Evolutionary conservation across 768 basidiomycete genomes (phyloP).

Genomic region (Guyanaporus albipodus): DNA sequence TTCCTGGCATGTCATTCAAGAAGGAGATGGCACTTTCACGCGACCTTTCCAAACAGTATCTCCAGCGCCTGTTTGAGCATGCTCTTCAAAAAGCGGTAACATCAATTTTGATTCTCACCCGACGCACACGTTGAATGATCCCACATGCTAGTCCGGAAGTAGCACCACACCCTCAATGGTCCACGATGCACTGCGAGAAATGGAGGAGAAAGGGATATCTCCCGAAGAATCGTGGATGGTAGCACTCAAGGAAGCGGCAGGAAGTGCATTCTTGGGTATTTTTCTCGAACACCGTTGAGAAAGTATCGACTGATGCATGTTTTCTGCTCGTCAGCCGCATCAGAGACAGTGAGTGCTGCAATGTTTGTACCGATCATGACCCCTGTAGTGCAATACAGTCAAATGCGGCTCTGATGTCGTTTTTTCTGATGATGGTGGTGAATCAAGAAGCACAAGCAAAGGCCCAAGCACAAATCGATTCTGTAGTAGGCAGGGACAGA

Average conservation of each 20-base stretch:
- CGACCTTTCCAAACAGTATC: not conserved
- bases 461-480: slow-evolving; percentile 7
- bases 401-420: not conserved
- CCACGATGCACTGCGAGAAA: not conserved
- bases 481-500: slow-evolving; percentile 1
- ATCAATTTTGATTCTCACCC: not conserved
- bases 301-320: not conserved
- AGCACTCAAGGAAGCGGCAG: not conserved
- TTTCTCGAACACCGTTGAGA: not conserved
- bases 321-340: not conserved
- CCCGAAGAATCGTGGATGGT: not conserved
- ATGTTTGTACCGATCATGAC: not conserved
- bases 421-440: slow-evolving; percentile 12
- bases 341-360: slow-evolving; percentile 3
- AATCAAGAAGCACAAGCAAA: slow-evolving; percentile 3
- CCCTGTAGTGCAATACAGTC: not conserved
- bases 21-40: not conserved
- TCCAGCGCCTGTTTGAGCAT: slow-evolving; percentile 4
- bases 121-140: not conserved
- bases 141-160: not conserved
- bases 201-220: not conserved
- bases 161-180: not conserved
- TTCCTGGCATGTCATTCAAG: slow-evolving; percentile 5
- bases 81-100: not conserved
- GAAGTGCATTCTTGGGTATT: slow-evolving; percentile 5